Conservation (phyloP, 2,329 filamentous ascomycete species). For the Didymella glomerata region DNA sequence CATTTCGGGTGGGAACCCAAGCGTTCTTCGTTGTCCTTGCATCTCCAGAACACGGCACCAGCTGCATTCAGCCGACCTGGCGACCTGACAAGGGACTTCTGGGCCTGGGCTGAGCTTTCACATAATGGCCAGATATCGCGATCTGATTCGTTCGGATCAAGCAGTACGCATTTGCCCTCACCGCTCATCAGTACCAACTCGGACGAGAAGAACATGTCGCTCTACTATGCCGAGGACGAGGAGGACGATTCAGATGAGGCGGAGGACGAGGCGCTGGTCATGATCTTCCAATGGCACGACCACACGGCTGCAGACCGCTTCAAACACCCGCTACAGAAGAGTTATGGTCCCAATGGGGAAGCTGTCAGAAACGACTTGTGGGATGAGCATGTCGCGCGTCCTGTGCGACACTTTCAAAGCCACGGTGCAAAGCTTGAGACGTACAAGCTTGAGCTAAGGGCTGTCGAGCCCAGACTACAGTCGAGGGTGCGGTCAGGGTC, state of each 20-base stretch:
- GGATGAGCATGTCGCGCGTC: constrained; percentile 39
- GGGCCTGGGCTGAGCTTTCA: constrained; percentile 43
- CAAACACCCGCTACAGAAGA: constrained; percentile 40
- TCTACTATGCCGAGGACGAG: constrained; percentile 30
- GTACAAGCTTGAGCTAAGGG: constrained; percentile 38
- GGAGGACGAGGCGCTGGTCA: constrained; percentile 39
- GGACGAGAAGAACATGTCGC: constrained; percentile 39
- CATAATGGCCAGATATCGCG: constrained; percentile 11
- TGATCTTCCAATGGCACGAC: constrained; percentile 44
- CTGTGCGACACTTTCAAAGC: constrained; percentile 35
- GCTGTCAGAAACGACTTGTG: constrained; percentile 36
- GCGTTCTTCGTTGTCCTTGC: constrained; percentile 33
- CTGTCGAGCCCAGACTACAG: constrained; percentile 35
- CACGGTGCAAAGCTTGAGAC: constrained; percentile 36
- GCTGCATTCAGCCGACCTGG: constrained; percentile 37
- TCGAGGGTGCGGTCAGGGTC: constrained; percentile 11
- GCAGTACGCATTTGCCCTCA: constrained; percentile 6
- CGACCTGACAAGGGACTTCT: constrained; percentile 41
- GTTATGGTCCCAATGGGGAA: constrained; percentile 35
- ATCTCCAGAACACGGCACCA: constrained; percentile 26
- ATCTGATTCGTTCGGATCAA: constrained; percentile 12
- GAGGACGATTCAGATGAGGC: constrained; percentile 13
- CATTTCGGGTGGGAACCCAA: constrained; percentile 44
- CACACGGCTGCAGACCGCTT: constrained; percentile 39
- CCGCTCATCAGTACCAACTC: constrained; percentile 29